A percentile compares a stretch with the other conserved stretches of the same genome.
phyloP scores from a whole-genome alignment of 768 basidiomycete species.

The Lactarius deliciosus region DNA sequence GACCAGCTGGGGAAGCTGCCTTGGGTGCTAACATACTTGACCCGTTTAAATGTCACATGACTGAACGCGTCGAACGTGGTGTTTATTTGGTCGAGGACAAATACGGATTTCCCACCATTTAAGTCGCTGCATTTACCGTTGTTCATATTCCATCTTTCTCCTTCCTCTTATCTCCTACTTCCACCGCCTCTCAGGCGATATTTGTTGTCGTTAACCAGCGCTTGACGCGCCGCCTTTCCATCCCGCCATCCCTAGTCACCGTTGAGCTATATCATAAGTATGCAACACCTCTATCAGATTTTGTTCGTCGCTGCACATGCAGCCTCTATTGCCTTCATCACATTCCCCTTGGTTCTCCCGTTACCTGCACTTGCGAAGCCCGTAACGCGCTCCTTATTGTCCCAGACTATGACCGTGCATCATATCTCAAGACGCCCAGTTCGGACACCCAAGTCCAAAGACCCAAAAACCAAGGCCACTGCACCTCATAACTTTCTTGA shows the following conservation, averaged over 20 bases:
- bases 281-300: constrained; percentile 41
- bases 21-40: too few species aligned
- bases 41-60: constrained; percentile 19
- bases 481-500: not conserved
- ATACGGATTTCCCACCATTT: constrained; percentile 14
- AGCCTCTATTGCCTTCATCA: constrained; percentile 40
- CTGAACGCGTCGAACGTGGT: not conserved
- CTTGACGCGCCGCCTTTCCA: constrained; percentile 34
- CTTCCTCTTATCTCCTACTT: constrained; percentile 10
- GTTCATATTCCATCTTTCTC: constrained; percentile 23
- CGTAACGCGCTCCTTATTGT: constrained; percentile 27
- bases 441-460: constrained; percentile 22
- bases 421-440: constrained; percentile 24
- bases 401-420: constrained; percentile 29
- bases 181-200: not conserved
- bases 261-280: constrained; percentile 22
- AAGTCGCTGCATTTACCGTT: not conserved
- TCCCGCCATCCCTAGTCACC: constrained; percentile 30
- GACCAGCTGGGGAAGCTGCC: too few species aligned
- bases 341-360: constrained; percentile 33
- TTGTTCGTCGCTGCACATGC: constrained; percentile 44
- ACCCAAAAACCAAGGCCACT: constrained; percentile 11
- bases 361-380: constrained; percentile 34
- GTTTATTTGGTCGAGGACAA: constrained; percentile 27
- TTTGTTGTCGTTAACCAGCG: constrained; percentile 8